Evolutionary conservation across 495 filamentous ascomycete species (phyloP).

Genomic region (Penicillium pancosmium): DNA sequence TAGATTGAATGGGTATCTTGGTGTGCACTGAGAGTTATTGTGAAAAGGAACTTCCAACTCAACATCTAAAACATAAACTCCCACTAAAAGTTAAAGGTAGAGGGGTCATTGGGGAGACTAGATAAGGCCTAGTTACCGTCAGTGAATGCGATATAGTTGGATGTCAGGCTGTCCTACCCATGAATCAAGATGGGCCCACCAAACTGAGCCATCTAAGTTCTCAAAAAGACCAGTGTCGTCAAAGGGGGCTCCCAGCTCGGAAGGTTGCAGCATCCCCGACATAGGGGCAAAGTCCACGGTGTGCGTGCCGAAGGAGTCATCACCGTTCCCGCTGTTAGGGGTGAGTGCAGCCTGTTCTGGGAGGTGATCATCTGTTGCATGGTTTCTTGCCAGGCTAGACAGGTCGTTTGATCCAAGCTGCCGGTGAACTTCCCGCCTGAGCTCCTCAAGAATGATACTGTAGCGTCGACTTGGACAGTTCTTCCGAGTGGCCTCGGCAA

Average conservation of each 20-base stretch:
- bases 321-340: conserved; percentile 5
- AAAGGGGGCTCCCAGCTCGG: conserved; percentile 23
- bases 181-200: conserved; percentile 37
- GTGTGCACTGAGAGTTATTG: background rate
- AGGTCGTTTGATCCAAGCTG: conserved; percentile 33
- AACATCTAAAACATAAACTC: background rate
- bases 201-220: conserved; percentile 31
- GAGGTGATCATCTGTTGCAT: conserved; percentile 5
- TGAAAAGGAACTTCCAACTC: no score
- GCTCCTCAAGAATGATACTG: conserved; percentile 52
- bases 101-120: conserved; percentile 28
- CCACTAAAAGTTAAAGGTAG: conserved; percentile 20
- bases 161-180: conserved; percentile 26
- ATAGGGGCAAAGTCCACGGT: conserved; percentile 23
- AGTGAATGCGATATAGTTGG: background rate
- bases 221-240: conserved; percentile 32
- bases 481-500: conserved; percentile 50
- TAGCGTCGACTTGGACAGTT: conserved; percentile 57
- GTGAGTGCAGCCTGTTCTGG: conserved; percentile 8
- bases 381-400: conserved; percentile 7
- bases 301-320: conserved; percentile 17
- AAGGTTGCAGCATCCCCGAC: conserved; percentile 17
- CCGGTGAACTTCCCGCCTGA: conserved; percentile 44
- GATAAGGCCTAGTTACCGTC: conserved; percentile 27
- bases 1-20: background rate